A percentile compares a stretch with the other conserved stretches of the same genome.
Evolutionary conservation across 2,329 filamentous ascomycete species (phyloP).

Genomic region (Pseudogymnoascus destructans): DNA sequence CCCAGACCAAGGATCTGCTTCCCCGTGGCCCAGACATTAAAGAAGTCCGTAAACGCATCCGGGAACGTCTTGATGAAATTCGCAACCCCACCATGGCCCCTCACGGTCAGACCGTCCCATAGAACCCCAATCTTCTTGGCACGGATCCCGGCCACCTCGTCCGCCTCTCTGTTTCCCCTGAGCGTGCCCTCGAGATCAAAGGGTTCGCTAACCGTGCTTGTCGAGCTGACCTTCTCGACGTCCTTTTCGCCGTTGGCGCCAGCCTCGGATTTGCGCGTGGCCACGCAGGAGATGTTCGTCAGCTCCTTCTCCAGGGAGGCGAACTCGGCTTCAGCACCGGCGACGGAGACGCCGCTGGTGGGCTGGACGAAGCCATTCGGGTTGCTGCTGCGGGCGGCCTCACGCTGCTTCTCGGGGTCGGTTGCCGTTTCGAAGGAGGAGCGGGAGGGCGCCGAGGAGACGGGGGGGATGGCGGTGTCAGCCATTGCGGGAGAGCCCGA

Average conservation of each 20-base stretch:
- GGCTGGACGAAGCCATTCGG: constrained; percentile 34
- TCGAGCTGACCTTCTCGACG: constrained; percentile 42
- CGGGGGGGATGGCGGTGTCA: not conserved
- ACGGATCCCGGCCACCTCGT: constrained; percentile 65
- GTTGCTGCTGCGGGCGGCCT: constrained; percentile 33
- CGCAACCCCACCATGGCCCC: constrained; percentile 58
- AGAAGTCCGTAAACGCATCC: constrained; percentile 46
- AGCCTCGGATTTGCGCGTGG: constrained; percentile 37
- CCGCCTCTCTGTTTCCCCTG: constrained; percentile 57
- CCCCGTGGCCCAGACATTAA: constrained; percentile 44
- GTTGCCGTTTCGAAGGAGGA: constrained; percentile 2
- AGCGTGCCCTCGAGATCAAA: constrained; percentile 69
- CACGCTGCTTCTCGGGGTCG: constrained; percentile 18
- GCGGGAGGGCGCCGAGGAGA: not conserved
- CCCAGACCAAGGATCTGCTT: constrained; percentile 38
- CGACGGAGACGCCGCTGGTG: constrained; percentile 44
- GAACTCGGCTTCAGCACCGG: constrained; percentile 58
- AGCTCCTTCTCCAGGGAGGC: constrained; percentile 51
- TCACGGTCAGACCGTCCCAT: constrained; percentile 67
- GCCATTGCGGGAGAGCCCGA: not conserved
- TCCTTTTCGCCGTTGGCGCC: constrained; percentile 33
- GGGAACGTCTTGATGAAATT: constrained; percentile 65
- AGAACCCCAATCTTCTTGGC: constrained; percentile 68
- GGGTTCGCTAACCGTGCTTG: constrained; percentile 34
- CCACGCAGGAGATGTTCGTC: constrained; percentile 38